Conservation (phyloP, 2,329 filamentous ascomycete species). For the Metarhizium robertsii region DNA sequence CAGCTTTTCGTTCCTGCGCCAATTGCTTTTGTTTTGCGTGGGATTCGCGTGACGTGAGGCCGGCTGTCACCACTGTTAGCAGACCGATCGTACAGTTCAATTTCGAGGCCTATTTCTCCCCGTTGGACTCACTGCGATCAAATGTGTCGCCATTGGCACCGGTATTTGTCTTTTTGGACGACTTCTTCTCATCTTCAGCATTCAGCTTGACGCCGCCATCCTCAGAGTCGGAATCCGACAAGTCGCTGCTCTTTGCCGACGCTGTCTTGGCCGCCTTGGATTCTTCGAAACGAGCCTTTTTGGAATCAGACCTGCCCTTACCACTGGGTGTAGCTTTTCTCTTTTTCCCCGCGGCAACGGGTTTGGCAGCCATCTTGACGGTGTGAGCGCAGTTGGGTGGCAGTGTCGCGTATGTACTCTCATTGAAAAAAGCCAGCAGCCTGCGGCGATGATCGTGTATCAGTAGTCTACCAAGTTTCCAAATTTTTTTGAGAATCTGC, state of each 20-base stretch:
- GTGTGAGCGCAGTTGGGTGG: neutral
- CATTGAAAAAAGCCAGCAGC: neutral
- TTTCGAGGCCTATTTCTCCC: neutral
- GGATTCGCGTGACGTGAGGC: conserved; percentile 63
- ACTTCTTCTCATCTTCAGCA: conserved; percentile 25
- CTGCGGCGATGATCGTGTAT: neutral
- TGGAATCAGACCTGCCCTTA: conserved; percentile 34
- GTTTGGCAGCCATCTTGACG: conserved; percentile 37
- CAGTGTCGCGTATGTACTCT: neutral
- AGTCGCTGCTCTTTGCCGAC: conserved; percentile 24
- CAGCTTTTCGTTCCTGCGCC: conserved; percentile 78
- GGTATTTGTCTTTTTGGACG: conserved; percentile 19
- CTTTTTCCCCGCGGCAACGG: conserved; percentile 40
- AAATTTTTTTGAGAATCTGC: conserved; percentile 20
- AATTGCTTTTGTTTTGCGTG: conserved; percentile 90
- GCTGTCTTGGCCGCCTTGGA: conserved; percentile 23
- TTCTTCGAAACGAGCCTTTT: conserved; percentile 41
- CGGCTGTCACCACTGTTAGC: conserved; percentile 2
- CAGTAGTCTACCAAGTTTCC: neutral
- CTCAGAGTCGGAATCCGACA: conserved; percentile 32
- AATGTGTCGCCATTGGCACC: conserved; percentile 27
- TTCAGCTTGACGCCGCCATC: conserved; percentile 43
- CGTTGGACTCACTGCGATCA: conserved; percentile 29
- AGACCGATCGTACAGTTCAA: neutral
- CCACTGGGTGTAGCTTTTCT: conserved; percentile 40